Base-by-base conservation (phyloP, 257 asterid species). In the Sherardia arvensis region DNA sequence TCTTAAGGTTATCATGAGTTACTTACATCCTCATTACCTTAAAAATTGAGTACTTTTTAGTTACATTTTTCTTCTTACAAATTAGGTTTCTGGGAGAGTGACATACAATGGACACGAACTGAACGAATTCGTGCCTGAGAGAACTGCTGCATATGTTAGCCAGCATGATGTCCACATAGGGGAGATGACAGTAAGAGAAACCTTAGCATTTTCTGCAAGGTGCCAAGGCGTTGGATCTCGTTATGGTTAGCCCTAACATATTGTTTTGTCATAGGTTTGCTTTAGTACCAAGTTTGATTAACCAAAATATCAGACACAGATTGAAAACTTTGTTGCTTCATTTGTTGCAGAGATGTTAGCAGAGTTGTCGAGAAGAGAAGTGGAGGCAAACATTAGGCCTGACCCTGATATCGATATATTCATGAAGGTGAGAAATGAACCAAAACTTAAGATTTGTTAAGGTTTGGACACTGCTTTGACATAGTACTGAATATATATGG, bases 181-280 rank as follows among this genome's bases (percentile, higher is more conserved):
- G 62, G 95, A 87, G 65, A 69, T 87, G 90, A 87, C 95, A 10
- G 95, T 87, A 1, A 75, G 79, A 73, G 95, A 87, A 61, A 87
- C 95, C 43, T 69, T 87, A 57, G 84, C 86, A 7, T 84, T 87
- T 65, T 83, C 95, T 0, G 92, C 90, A 7, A 77, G 87, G 67
- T 85, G 92, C 61, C 93, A 87, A 61, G 95, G 95, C 5, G 93
- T 85, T 30, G 95, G 95, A 27, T 76, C 86, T 14, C 83, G 87
- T 34, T 83, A 83, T 48, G 90, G 95, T 87, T 66, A 33, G 90
- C 73, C 73, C 65, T 28, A 27, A 18, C 43, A 18, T 54, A 12
- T 2, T 15, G 20, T 43, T 20, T 43, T 15, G 14, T 14, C 21
- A 43, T 34, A 34, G 8, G 8, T 34, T 34, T 34, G 43, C 51